phyloP scores from a whole-genome alignment of 805 yeast genomes.

The Candida maltosa region DNA sequence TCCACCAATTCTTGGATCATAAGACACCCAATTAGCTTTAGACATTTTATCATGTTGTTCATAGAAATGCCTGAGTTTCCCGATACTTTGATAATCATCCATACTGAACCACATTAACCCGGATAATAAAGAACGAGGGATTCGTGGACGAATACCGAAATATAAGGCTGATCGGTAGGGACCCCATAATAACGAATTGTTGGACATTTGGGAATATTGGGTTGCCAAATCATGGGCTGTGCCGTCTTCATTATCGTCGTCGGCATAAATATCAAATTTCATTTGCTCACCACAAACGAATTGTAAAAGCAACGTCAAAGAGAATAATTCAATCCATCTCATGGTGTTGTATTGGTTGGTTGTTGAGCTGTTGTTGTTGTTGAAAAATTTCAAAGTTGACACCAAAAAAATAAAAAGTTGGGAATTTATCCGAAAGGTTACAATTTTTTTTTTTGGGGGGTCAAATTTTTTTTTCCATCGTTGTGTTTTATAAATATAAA shows the following conservation, averaged over 20 bases:
- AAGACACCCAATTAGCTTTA: slow-evolving; percentile 80
- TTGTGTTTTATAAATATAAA: too few relatives aligned
- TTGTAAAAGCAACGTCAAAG: slow-evolving; percentile 2
- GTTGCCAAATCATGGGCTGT: slow-evolving; percentile 9
- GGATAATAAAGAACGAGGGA: slow-evolving; percentile 69
- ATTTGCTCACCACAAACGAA: slow-evolving; percentile 11
- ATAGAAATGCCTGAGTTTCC: slow-evolving; percentile 66
- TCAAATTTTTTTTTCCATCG: too few relatives aligned
- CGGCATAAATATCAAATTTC: slow-evolving; percentile 31
- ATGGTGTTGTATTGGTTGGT: too few relatives aligned
- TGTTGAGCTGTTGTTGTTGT: too few relatives aligned
- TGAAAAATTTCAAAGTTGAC: too few relatives aligned
- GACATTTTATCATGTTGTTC: slow-evolving; percentile 68
- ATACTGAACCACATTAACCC: slow-evolving; percentile 89
- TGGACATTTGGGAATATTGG: slow-evolving; percentile 15
- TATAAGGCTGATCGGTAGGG: slow-evolving; percentile 87
- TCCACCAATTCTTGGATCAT: slow-evolving; percentile 89
- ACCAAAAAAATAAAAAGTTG: too few relatives aligned
- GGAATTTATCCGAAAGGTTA: too few relatives aligned
- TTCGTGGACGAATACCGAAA: slow-evolving; percentile 78
- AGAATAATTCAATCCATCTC: too few relatives aligned
- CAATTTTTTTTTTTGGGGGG: too few relatives aligned
- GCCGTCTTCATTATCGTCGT: background rate
- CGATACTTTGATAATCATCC: slow-evolving; percentile 52
- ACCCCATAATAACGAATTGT: slow-evolving; percentile 63